Evolutionary conservation across 2,329 filamentous ascomycete species (phyloP).

Genomic region (Xylaria sp.): DNA sequence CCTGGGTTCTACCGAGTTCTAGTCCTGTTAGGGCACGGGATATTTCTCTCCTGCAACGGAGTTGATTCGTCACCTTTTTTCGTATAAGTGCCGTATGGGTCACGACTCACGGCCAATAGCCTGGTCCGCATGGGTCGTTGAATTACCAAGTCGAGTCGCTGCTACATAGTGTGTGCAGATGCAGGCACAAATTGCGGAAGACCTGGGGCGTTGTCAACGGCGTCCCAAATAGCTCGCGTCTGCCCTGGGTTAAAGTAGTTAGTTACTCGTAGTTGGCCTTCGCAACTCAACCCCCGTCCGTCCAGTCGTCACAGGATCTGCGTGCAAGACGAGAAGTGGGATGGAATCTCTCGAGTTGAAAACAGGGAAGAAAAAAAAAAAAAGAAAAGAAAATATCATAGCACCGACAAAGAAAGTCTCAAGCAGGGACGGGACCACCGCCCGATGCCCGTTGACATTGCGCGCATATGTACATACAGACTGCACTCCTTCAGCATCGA

Average conservation of each 20-base stretch:
- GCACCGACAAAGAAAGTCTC: neutral
- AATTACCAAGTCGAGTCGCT: neutral
- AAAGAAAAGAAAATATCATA: neutral
- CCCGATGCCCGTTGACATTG: conserved; percentile 7
- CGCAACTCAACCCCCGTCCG: neutral
- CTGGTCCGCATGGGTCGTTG: too few relatives aligned
- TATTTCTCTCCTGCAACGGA: neutral
- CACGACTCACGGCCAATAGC: too few relatives aligned
- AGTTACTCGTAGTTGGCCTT: neutral
- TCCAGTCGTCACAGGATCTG: neutral
- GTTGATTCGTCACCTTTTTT: neutral
- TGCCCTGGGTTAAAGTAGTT: neutral
- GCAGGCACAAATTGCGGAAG: neutral
- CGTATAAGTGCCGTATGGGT: too few relatives aligned
- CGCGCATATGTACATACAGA: conserved; percentile 4
- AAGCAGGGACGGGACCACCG: neutral
- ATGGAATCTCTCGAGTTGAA: neutral
- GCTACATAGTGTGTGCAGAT: neutral
- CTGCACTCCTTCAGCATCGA: neutral
- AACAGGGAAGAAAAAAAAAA: neutral
- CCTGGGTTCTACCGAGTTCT: neutral
- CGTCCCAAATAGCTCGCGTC: neutral
- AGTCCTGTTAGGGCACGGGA: too few relatives aligned
- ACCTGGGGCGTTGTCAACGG: neutral
- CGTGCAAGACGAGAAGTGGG: neutral